These are phyloP conservation scores for Ascochyta clinopodiicola DNA, from an alignment of 2,329 filamentous ascomycete species.

Conservation along the genomic window DNA sequence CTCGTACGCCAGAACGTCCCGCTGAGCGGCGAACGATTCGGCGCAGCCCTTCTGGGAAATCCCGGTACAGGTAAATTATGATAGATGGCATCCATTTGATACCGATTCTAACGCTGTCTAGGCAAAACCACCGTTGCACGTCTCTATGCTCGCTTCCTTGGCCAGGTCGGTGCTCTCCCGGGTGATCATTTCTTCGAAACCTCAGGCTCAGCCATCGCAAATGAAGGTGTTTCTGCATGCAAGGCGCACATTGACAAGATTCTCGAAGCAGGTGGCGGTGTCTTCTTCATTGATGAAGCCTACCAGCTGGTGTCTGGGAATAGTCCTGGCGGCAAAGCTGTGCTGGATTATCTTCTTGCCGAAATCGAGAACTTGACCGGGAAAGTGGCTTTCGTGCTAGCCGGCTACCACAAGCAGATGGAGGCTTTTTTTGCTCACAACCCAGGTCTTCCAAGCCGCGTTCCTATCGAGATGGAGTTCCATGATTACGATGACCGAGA, in stretches of 20 bases:
- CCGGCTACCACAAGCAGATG: constrained; percentile 77
- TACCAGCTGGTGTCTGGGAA: constrained; percentile 72
- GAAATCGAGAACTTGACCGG: constrained; percentile 76
- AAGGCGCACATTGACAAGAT: constrained; percentile 65
- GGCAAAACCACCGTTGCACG: constrained; percentile 77
- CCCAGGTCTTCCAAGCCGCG: constrained; percentile 71
- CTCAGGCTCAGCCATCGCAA: constrained; percentile 70
- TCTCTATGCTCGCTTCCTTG: constrained; percentile 71
- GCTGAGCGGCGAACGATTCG: constrained; percentile 65
- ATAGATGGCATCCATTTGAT: neutral
- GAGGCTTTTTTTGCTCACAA: constrained; percentile 79
- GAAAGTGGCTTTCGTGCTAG: constrained; percentile 74
- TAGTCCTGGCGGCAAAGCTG: constrained; percentile 63
- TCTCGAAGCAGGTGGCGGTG: constrained; percentile 67
- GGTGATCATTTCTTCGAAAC: constrained; percentile 69
- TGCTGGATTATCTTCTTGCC: constrained; percentile 73
- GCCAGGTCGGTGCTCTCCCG: constrained; percentile 66
- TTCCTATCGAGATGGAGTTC: constrained; percentile 71
- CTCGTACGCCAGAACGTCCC: constrained; percentile 63
- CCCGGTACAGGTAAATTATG: constrained; percentile 69
- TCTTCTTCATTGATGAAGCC: constrained; percentile 79
- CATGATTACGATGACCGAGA: constrained; percentile 72
- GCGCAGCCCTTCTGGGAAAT: constrained; percentile 71
- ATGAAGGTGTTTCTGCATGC: constrained; percentile 64
- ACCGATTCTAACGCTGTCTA: neutral